phyloP scores from a whole-genome alignment of 805 yeast genomes.

The Metschnikowia baotianmanensis region DNA sequence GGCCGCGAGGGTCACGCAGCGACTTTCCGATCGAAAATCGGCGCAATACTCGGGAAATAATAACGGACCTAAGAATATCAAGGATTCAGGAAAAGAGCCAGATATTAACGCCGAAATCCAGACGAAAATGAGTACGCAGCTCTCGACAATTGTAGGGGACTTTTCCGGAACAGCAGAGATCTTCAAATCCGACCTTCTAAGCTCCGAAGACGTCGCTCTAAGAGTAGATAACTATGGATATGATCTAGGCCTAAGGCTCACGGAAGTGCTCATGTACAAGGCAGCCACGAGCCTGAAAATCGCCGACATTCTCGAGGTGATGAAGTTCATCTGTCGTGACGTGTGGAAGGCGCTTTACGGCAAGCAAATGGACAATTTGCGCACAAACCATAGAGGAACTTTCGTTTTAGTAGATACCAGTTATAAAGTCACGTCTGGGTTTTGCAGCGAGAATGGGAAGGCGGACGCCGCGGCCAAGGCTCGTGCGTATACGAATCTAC shows the following conservation, averaged over 20 bases:
- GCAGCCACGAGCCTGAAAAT: constrained; percentile 43
- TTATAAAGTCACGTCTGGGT: constrained; percentile 52
- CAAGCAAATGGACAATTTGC: constrained; percentile 86
- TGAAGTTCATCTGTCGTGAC: constrained; percentile 91
- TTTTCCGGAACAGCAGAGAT: constrained; percentile 44
- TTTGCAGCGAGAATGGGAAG: constrained; percentile 45
- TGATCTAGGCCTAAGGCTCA: constrained; percentile 58
- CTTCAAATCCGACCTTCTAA: constrained; percentile 32
- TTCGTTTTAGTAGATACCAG: constrained; percentile 72
- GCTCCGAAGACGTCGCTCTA: constrained; percentile 50
- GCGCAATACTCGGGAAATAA: not conserved
- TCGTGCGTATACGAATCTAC: constrained; percentile 59
- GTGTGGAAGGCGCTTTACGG: constrained; percentile 80
- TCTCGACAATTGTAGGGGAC: constrained; percentile 31
- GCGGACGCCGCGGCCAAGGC: constrained; percentile 45
- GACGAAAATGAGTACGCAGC: constrained; percentile 26
- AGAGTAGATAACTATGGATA: constrained; percentile 72
- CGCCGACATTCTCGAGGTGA: constrained; percentile 69
- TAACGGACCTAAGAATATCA: too few species aligned
- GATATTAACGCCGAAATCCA: too few species aligned
- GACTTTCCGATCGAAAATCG: constrained; percentile 25
- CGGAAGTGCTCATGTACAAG: constrained; percentile 46
- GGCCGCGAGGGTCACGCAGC: constrained; percentile 59
- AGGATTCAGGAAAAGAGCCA: too few species aligned
- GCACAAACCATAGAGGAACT: constrained; percentile 89